Evolutionary conservation across 805 yeast genomes (phyloP).

Genomic region (Cyberlindnera lachancei): DNA sequence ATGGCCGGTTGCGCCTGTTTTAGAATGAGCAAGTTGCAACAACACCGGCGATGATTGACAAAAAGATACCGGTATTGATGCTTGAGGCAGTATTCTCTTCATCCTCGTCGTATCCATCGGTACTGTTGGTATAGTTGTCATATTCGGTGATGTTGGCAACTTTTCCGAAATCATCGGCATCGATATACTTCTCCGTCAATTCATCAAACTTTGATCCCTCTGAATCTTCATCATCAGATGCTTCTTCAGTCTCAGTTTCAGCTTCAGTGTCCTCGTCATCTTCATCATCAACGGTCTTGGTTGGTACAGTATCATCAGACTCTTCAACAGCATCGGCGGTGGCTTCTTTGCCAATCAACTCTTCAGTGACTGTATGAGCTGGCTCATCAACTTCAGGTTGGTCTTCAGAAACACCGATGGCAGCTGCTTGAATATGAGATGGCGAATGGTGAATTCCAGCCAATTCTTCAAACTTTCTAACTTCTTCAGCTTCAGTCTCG

Average conservation of each 20-base stretch:
- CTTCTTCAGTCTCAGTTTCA: slow-evolving; percentile 5
- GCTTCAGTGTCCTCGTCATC: slow-evolving; percentile 5
- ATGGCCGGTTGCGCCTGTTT: too few species aligned
- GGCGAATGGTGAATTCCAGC: slow-evolving; percentile 14
- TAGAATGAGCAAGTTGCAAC: too few species aligned
- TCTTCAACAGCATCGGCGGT: slow-evolving; percentile 6
- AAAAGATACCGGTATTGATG: not conserved
- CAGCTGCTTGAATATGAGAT: not conserved
- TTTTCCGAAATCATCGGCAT: too few species aligned
- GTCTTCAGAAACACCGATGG: not conserved
- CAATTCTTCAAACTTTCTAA: slow-evolving; percentile 19
- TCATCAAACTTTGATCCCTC: slow-evolving; percentile 8
- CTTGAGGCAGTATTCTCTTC: slow-evolving; percentile 1
- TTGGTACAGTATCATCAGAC: slow-evolving; percentile 5
- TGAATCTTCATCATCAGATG: slow-evolving; percentile 4
- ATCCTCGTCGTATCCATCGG: slow-evolving; percentile 6
- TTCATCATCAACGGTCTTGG: slow-evolving; percentile 6
- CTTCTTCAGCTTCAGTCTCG: slow-evolving; percentile 21
- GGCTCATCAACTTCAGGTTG: not conserved
- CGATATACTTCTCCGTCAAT: too few species aligned
- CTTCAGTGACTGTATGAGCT: not conserved
- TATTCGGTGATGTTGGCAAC: slow-evolving; percentile 1
- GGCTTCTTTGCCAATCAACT: not conserved
- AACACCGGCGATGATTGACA: not conserved
- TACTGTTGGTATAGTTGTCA: slow-evolving; percentile 1